These are phyloP conservation scores for Alternaria consortialis DNA, from an alignment of 2,329 filamentous ascomycete genomes.

Conservation along the genomic window DNA sequence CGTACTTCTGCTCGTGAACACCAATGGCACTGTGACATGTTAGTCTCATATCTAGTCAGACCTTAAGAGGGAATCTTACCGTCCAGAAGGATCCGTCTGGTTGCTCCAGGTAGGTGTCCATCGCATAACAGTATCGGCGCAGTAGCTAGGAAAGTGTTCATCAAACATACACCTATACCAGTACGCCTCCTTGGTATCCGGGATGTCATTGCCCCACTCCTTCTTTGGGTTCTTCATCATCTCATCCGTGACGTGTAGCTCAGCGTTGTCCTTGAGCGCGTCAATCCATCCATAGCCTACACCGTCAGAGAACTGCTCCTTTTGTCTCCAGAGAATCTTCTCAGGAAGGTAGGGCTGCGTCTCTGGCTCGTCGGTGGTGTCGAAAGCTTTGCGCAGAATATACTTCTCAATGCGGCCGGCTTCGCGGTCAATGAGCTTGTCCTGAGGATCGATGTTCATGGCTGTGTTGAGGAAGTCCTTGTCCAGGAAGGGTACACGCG, in stretches of 20 bases:
- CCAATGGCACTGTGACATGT: conserved; percentile 41
- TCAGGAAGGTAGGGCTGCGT: conserved; percentile 90
- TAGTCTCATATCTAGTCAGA: conserved; percentile 13
- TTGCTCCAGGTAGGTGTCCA: conserved; percentile 99
- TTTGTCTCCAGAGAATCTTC: conserved; percentile 96
- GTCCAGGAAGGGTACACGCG: conserved; percentile 96
- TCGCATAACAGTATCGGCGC: conserved; percentile 90
- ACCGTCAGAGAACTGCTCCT: conserved; percentile 99
- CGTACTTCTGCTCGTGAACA: conserved; percentile 49
- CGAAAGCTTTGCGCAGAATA: conserved; percentile 96
- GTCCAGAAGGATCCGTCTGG: conserved; percentile 93
- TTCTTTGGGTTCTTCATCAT: conserved; percentile 99
- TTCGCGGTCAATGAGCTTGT: conserved; percentile 85
- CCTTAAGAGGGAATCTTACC: conserved; percentile 60
- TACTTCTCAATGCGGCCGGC: conserved; percentile 94
- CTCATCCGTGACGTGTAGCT: conserved; percentile 89
- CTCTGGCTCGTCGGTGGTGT: conserved; percentile 85
- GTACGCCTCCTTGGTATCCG: conserved; percentile 96
- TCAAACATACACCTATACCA: conserved; percentile 99
- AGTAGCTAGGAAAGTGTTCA: conserved; percentile 93
- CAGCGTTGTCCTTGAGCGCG: conserved; percentile 92
- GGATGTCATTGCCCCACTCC: conserved; percentile 92
- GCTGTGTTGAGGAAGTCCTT: conserved; percentile 92
- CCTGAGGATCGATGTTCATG: conserved; percentile 92
- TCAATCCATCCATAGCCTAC: conserved; percentile 99